phyloP scores from a whole-genome alignment of 495 filamentous ascomycete genomes.

The Staphylotrichum longicolle region DNA sequence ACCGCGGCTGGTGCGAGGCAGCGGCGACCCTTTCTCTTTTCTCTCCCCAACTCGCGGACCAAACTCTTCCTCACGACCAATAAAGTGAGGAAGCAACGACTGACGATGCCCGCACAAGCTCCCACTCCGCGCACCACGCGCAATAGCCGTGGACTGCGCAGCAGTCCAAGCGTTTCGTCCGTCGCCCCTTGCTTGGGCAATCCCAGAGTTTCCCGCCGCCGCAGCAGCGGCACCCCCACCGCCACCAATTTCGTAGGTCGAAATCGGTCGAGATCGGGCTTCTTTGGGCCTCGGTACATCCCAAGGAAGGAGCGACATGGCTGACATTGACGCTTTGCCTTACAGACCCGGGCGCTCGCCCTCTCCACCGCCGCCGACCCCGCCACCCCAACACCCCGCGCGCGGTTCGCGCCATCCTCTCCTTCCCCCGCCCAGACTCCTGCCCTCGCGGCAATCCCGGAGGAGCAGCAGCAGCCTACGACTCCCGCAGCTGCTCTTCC shows the following conservation, averaged over 20 bases:
- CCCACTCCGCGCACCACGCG: constrained; percentile 30
- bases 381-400: background rate
- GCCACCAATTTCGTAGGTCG: background rate
- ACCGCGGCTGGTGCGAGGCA: background rate
- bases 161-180: constrained; percentile 2
- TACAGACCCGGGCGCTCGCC: background rate
- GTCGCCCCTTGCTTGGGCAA: constrained; percentile 5
- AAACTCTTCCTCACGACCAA: background rate
- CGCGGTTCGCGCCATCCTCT: background rate
- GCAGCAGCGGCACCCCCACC: constrained; percentile 2
- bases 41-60: background rate
- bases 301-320: background rate
- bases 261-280: too few relatives aligned
- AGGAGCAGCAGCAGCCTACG: constrained; percentile 9
- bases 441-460: constrained; percentile 9
- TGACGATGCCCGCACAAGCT: constrained; percentile 26
- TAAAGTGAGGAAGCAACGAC: constrained; percentile 12
- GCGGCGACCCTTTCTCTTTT: background rate
- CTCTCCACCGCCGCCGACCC: constrained; percentile 7
- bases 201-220: constrained; percentile 4
- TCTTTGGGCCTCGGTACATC: too few relatives aligned
- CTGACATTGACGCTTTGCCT: background rate
- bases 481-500: constrained; percentile 6
- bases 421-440: background rate
- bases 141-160: constrained; percentile 30